Evolutionary conservation across 495 filamentous ascomycete genomes (phyloP).

Genomic region (Neurospora sp.): DNA sequence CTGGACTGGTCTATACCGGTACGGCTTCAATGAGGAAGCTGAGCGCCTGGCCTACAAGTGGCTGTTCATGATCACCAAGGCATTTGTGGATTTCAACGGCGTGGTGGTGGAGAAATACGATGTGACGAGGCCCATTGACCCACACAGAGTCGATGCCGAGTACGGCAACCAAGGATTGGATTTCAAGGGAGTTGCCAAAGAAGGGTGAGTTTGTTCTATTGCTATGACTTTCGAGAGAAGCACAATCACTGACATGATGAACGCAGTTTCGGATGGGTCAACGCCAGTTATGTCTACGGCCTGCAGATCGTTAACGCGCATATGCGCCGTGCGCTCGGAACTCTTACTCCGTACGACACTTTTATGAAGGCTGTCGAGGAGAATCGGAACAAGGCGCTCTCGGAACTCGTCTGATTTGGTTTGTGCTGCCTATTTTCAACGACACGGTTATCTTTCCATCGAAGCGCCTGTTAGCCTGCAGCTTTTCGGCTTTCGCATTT

Average conservation of each 20-base stretch:
- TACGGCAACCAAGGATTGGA: slow-evolving; percentile 94
- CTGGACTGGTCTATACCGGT: slow-evolving; percentile 83
- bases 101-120: slow-evolving; percentile 98
- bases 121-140: slow-evolving; percentile 78
- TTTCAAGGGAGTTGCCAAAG: slow-evolving; percentile 87
- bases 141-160: slow-evolving; percentile 88
- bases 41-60: slow-evolving; percentile 86
- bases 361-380: slow-evolving; percentile 47
- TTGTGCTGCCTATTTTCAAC: not conserved
- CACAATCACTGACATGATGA: slow-evolving; percentile 16
- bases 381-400: slow-evolving; percentile 32
- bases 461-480: not conserved
- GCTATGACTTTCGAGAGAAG: not conserved
- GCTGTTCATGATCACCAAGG: slow-evolving; percentile 95
- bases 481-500: not conserved
- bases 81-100: slow-evolving; percentile 94
- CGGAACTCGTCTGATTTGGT: slow-evolving; percentile 22
- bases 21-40: slow-evolving; percentile 82
- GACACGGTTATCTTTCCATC: not conserved
- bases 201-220: slow-evolving; percentile 61
- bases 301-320: slow-evolving; percentile 74
- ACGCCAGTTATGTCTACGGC: slow-evolving; percentile 89
- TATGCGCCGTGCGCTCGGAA: slow-evolving; percentile 74
- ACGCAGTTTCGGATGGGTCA: slow-evolving; percentile 92
- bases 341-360: slow-evolving; percentile 71